These are phyloP conservation scores for Ophiosphaerella herpotricha DNA, from an alignment of 2,329 filamentous ascomycete species.

Conservation along the genomic window DNA sequence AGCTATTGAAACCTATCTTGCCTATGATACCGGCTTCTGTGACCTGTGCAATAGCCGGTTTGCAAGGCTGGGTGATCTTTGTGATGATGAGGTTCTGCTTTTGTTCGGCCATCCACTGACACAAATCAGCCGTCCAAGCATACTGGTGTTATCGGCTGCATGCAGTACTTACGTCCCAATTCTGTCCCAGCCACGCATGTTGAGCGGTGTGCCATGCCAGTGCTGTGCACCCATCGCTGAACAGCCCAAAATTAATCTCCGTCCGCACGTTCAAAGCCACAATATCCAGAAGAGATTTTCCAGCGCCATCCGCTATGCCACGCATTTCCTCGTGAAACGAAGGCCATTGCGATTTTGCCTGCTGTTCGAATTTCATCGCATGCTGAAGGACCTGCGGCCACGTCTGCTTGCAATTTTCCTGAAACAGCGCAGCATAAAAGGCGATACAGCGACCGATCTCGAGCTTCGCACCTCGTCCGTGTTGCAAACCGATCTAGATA, in stretches of 20 bases:
- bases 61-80: slow-evolving; percentile 50
- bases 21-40: slow-evolving; percentile 67
- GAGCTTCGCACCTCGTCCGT: slow-evolving; percentile 48
- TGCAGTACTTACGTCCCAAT: slow-evolving; percentile 57
- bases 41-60: slow-evolving; percentile 59
- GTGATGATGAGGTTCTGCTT: slow-evolving; percentile 56
- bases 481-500: slow-evolving; percentile 54
- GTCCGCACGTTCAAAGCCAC: slow-evolving; percentile 63
- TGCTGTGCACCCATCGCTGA: slow-evolving; percentile 63
- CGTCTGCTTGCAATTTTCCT: slow-evolving; percentile 51
- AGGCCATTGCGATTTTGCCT: slow-evolving; percentile 51
- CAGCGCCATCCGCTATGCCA: slow-evolving; percentile 60
- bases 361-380: slow-evolving; percentile 54
- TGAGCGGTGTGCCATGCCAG: slow-evolving; percentile 51
- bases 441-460: slow-evolving; percentile 51
- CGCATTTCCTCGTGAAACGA: slow-evolving; percentile 52
- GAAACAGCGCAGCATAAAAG: slow-evolving; percentile 56
- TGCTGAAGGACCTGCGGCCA: slow-evolving; percentile 54
- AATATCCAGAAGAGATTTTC: slow-evolving; percentile 55
- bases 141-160: neutral
- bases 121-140: slow-evolving; percentile 1
- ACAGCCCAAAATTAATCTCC: slow-evolving; percentile 63
- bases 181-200: slow-evolving; percentile 57
- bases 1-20: slow-evolving; percentile 67
- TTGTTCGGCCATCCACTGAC: slow-evolving; percentile 57